Conservation (phyloP, 2,329 filamentous ascomycete species). For the Fusarium succisae region DNA sequence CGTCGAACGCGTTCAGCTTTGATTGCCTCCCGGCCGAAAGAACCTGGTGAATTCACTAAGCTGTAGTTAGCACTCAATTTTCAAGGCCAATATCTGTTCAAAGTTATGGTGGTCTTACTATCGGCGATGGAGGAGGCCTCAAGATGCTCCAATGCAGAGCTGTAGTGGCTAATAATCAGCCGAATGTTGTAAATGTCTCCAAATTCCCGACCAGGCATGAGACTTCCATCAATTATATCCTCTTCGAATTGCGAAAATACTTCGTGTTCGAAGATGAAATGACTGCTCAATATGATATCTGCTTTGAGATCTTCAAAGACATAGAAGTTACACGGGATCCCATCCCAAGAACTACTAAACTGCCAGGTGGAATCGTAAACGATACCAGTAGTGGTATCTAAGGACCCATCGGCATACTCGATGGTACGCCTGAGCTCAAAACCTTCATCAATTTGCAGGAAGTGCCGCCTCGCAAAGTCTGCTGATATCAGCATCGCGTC, state of each 20-base stretch:
- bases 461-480: background rate
- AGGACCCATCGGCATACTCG: background rate
- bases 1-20: background rate
- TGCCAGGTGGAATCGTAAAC: background rate
- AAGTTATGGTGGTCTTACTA: background rate
- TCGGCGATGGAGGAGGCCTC: background rate
- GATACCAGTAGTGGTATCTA: background rate
- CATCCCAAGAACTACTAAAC: accelerated
- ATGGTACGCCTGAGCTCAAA: background rate
- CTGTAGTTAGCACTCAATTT: too few species aligned
- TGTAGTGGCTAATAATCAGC: background rate
- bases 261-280: background rate
- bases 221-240: accelerated
- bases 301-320: background rate
- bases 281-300: background rate
- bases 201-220: background rate
- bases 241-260: background rate
- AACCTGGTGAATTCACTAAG: background rate
- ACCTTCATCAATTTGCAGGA: background rate
- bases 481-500: background rate
- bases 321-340: background rate
- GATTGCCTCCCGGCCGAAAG: accelerated
- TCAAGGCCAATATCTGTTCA: too few species aligned
- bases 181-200: conserved; percentile 6
- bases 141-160: background rate